Percentiles rank a stretch among this genome's conserved stretches.
Conservation (phyloP, 2,329 filamentous ascomycete genomes). For the Phialophora tarda region DNA sequence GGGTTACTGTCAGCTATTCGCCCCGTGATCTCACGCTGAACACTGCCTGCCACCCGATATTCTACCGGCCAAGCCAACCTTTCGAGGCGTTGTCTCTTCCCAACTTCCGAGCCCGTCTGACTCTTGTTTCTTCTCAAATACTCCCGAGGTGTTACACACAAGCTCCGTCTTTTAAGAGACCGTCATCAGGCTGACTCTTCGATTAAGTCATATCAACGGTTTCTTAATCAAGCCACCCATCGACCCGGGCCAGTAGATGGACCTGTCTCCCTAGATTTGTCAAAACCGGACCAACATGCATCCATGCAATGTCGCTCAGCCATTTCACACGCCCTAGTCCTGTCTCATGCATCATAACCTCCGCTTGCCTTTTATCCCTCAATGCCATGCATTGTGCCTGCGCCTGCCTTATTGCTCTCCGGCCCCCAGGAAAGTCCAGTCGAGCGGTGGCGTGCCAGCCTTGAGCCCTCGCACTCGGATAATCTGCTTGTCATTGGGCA, state of each 20-base stretch:
- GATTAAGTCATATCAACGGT: slow-evolving; percentile 1
- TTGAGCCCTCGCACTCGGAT: slow-evolving; percentile 42
- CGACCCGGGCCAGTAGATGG: slow-evolving; percentile 6
- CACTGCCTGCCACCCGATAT: slow-evolving; percentile 5
- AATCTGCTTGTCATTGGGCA: slow-evolving; percentile 63
- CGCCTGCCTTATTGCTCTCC: slow-evolving; percentile 37
- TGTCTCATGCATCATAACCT: slow-evolving; percentile 15
- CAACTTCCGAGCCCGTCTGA: background rate
- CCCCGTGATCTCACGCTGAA: background rate
- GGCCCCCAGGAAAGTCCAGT: slow-evolving; percentile 41
- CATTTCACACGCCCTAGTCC: slow-evolving; percentile 12
- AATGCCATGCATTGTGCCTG: slow-evolving; percentile 15
- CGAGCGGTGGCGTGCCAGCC: slow-evolving; percentile 33
- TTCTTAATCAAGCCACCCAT: slow-evolving; percentile 3
- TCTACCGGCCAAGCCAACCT: slow-evolving; percentile 10
- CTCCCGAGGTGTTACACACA: background rate
- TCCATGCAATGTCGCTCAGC: slow-evolving; percentile 14
- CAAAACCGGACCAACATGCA: background rate
- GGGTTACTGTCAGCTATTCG: background rate
- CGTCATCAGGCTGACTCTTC: slow-evolving; percentile 14
- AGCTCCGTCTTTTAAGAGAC: background rate
- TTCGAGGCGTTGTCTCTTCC: background rate
- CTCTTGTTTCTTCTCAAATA: background rate
- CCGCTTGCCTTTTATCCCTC: slow-evolving; percentile 12
- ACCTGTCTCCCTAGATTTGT: background rate